These are phyloP conservation scores for Pleurotus citrinopileatus DNA, from an alignment of 768 basidiomycete genomes.

Conservation along the genomic window DNA sequence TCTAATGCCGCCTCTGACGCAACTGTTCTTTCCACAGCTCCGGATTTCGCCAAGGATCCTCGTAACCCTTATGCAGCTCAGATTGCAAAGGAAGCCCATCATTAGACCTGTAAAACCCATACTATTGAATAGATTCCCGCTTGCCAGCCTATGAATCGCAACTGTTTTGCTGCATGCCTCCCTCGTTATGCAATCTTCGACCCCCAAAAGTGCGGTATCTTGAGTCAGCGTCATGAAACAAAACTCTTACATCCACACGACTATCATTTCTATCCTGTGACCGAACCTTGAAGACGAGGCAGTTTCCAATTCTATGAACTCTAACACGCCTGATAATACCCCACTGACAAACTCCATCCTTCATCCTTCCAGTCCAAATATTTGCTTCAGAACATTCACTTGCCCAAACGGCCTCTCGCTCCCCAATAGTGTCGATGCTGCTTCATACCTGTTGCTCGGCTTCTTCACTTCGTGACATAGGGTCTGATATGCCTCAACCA, in stretches of 20 bases:
- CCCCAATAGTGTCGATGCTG: slow-evolving; percentile 81
- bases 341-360: too few species aligned
- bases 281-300: too few species aligned
- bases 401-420: slow-evolving; percentile 84
- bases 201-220: too few species aligned
- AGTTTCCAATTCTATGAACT: too few species aligned
- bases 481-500: slow-evolving; percentile 67
- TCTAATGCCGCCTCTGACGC: not conserved
- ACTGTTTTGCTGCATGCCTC: too few species aligned
- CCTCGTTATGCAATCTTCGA: too few species aligned
- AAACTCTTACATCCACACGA: too few species aligned
- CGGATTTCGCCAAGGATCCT: slow-evolving; percentile 68
- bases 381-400: slow-evolving; percentile 68
- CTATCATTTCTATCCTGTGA: too few species aligned
- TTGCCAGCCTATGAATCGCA: too few species aligned
- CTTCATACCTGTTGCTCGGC: slow-evolving; percentile 83
- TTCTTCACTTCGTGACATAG: slow-evolving; percentile 78
- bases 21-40: slow-evolving; percentile 37
- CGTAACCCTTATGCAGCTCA: slow-evolving; percentile 81
- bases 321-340: too few species aligned
- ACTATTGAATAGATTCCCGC: slow-evolving; percentile 13
- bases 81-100: slow-evolving; percentile 58
- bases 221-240: too few species aligned
- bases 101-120: slow-evolving; percentile 8
- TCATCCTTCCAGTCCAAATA: slow-evolving; percentile 62